Evolutionary conservation across 2,329 filamentous ascomycete genomes (phyloP).

Genomic region (Grosmannia serpens): DNA sequence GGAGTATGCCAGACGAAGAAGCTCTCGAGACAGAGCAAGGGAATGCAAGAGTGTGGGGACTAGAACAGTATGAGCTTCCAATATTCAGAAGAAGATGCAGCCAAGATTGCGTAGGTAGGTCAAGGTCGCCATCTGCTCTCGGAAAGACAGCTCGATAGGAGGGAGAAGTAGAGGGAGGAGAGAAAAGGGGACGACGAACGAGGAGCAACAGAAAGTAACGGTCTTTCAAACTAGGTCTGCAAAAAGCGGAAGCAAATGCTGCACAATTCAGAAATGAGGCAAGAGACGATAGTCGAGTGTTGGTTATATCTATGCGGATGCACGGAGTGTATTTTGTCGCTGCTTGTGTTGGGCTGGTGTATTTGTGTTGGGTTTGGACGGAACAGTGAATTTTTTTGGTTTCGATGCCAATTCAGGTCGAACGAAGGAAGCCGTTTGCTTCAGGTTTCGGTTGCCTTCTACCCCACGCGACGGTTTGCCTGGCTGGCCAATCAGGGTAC

Average conservation of each 20-base stretch:
- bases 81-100: neutral
- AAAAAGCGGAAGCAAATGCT: neutral
- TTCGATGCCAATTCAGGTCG: neutral
- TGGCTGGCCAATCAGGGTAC: constrained; percentile 9
- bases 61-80: neutral
- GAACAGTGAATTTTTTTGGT: neutral
- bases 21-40: neutral
- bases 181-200: neutral
- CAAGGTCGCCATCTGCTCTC: neutral
- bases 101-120: neutral
- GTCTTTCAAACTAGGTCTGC: neutral
- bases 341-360: neutral
- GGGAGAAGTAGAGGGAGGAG: too few species aligned
- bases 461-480: constrained; percentile 9
- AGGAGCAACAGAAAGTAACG: neutral
- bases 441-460: constrained; percentile 10
- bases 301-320: neutral
- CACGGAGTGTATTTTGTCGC: neutral
- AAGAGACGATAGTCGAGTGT: neutral
- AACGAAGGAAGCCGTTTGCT: neutral
- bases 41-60: neutral
- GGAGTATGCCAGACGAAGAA: neutral
- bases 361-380: neutral
- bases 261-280: neutral
- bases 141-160: neutral